These are phyloP conservation scores for Teunomyces barrocoloradensis DNA, from an alignment of 805 yeast genomes.

Conservation along the genomic window DNA sequence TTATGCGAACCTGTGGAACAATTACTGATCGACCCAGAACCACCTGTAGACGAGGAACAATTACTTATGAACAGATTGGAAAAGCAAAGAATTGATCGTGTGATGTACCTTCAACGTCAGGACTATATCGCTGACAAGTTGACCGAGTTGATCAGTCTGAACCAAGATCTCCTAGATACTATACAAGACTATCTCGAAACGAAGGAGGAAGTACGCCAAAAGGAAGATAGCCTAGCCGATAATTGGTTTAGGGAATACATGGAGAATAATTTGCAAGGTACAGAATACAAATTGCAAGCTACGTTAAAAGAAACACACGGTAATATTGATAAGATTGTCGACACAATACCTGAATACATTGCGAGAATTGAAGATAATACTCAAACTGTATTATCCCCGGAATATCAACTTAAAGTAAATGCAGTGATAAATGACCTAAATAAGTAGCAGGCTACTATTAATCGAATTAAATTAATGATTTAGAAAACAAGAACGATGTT, in stretches of 20 bases:
- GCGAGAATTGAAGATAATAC: neutral
- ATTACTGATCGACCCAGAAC: constrained; percentile 5
- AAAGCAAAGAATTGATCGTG: constrained; percentile 25
- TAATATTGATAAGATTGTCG: constrained; percentile 7
- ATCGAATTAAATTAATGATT: no score
- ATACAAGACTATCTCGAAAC: constrained; percentile 30
- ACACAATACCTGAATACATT: constrained; percentile 4
- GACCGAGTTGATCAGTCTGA: constrained; percentile 30
- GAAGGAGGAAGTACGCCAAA: constrained; percentile 16
- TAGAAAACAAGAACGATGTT: no score
- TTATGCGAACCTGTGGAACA: constrained; percentile 4
- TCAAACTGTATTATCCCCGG: constrained; percentile 8
- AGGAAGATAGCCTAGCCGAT: constrained; percentile 13
- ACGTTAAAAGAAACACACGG: constrained; percentile 11
- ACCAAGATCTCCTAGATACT: constrained; percentile 31
- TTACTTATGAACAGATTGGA: constrained; percentile 24
- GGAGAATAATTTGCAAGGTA: constrained; percentile 11
- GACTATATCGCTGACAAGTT: constrained; percentile 31
- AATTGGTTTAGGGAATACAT: constrained; percentile 12
- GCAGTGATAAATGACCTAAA: constrained; percentile 16
- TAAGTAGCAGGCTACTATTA: constrained; percentile 5
- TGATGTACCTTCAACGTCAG: constrained; percentile 41
- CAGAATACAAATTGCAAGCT: constrained; percentile 12
- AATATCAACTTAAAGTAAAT: constrained; percentile 16
- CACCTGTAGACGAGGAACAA: constrained; percentile 5